Base-by-base conservation (phyloP, 257 asterid species). In the Echium plantagineum region DNA sequence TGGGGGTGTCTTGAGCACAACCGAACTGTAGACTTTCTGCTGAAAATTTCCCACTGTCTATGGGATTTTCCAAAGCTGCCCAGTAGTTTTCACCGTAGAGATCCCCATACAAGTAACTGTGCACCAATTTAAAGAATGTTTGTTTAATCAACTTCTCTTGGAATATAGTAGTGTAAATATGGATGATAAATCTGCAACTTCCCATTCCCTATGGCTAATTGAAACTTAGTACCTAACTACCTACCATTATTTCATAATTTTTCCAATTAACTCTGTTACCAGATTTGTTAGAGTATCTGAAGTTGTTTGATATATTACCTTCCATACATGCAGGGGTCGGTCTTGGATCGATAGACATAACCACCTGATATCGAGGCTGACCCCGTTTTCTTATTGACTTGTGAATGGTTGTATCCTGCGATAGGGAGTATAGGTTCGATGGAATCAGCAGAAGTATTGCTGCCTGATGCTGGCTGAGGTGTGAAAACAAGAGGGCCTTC, bases 281-380 rank as follows among this genome's bases (percentile, higher is more conserved):
- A 42, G 15, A 3, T 42, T 42, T 42, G 49, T 0, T 42, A 2
- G 1, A 42, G 4, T 42, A 42, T 10, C 17, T 42, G 59, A 24
- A 21, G 48, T 12, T 20, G 38, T 64, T 32, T 13, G 62, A 9
- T 5, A 62, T 7, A 35, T 81, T 74, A 90, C 98, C 97, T 91
- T 81, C 94, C 98, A 59, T 84, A 74, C 32, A 77, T 72, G 87
- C 97, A 91, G 22, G 97, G 94, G 66, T 91, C 98, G 5, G 90
- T 77, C 57, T 71, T 78, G 49, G 95, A 79, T 17, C 97, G 98
- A 61, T 85, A 88, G 68, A 91, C 31, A 65, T 69, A 88, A 59
- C 97, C 97, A 19, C 97, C 98, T 0, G 85, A 70, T 63, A 91
- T 91, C 17, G 95, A 93, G 47, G 98, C 95, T 17, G 97, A 91